Evolutionary conservation across 352 stramenopile genomes (phyloP).

Genomic region (Phytophthora pini): DNA sequence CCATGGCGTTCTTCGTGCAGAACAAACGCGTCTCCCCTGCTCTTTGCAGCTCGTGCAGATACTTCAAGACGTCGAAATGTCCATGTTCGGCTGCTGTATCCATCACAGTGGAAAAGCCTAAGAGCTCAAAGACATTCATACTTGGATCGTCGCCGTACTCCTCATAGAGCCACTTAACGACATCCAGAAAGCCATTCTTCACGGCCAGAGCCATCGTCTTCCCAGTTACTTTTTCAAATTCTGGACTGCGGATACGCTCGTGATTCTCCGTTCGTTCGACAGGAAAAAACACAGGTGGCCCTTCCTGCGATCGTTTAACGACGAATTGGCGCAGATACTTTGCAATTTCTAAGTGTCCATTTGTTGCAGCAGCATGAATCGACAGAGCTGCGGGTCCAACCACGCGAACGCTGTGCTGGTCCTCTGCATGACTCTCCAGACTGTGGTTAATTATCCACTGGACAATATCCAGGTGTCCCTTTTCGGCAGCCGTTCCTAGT

Average conservation of each 20-base stretch:
- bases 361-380: constrained; percentile 10
- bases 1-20: background rate
- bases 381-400: background rate
- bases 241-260: background rate
- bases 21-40: background rate
- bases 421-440: background rate
- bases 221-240: background rate
- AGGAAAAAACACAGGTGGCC: background rate
- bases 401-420: background rate
- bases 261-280: background rate
- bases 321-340: constrained; percentile 17
- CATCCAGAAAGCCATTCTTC: background rate
- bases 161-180: constrained; percentile 7
- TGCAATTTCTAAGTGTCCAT: constrained; percentile 5
- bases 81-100: background rate
- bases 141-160: background rate
- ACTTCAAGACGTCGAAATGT: constrained; percentile 1
- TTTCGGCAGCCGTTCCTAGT: constrained; percentile 11
- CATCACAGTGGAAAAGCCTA: background rate
- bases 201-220: constrained; percentile 3
- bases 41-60: constrained; percentile 1
- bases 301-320: background rate
- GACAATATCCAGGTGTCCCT: constrained; percentile 11
- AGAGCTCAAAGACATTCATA: background rate
- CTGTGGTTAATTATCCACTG: constrained; percentile 9